These are phyloP conservation scores for Colletotrichum sidae DNA, from an alignment of 2,329 filamentous ascomycete species.

Conservation along the genomic window DNA sequence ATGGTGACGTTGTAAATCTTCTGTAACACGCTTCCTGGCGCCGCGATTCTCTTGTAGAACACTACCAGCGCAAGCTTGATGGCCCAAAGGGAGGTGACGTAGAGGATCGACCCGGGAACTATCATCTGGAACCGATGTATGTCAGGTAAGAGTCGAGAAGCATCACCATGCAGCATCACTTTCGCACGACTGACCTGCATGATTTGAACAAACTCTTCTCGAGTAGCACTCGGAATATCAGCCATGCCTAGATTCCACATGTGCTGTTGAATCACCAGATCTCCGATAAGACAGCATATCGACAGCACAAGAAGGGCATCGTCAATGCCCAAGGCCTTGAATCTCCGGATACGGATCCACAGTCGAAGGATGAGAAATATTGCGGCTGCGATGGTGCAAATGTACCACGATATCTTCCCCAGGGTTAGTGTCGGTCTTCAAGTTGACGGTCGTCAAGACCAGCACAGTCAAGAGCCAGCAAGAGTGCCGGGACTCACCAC, in stretches of 20 bases:
- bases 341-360: constrained; percentile 43
- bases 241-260: constrained; percentile 43
- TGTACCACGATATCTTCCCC: constrained; percentile 38
- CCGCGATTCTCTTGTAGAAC: constrained; percentile 54
- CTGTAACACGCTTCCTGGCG: constrained; percentile 48
- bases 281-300: constrained; percentile 45
- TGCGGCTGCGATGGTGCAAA: constrained; percentile 38
- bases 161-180: constrained; percentile 7
- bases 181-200: constrained; percentile 39
- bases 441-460: neutral
- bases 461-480: neutral
- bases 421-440: too few species aligned
- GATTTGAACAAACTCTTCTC: constrained; percentile 41
- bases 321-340: constrained; percentile 44
- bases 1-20: constrained; percentile 51
- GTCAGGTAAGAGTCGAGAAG: neutral
- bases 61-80: constrained; percentile 54
- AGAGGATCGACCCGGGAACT: constrained; percentile 53
- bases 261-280: constrained; percentile 47
- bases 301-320: constrained; percentile 47
- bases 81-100: constrained; percentile 53
- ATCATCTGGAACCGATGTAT: constrained; percentile 46
- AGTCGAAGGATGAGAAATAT: constrained; percentile 45
- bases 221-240: constrained; percentile 39
- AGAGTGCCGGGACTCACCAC: constrained; percentile 14